Conservation (phyloP, 2,329 filamentous ascomycete genomes). For the Trematosphaeria pertusa region DNA sequence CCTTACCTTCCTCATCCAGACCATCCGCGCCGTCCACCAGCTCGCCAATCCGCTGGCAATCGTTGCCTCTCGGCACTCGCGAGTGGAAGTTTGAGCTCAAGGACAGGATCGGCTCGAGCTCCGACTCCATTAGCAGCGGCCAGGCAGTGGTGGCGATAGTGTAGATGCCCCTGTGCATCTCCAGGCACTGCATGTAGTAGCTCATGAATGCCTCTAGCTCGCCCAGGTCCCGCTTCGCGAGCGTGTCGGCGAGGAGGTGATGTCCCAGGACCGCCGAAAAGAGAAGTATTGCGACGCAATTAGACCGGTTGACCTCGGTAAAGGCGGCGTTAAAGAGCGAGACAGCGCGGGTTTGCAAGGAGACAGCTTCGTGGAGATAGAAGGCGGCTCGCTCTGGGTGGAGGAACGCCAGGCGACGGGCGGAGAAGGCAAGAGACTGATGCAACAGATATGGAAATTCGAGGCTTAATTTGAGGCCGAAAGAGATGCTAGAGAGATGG, state of each 20-base stretch:
- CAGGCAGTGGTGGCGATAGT: slow-evolving; percentile 27
- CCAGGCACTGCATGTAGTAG: slow-evolving; percentile 38
- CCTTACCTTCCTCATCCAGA: slow-evolving; percentile 23
- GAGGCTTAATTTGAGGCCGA: slow-evolving; percentile 30
- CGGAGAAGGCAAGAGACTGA: slow-evolving; percentile 47
- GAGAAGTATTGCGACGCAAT: slow-evolving; percentile 43
- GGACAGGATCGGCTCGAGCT: slow-evolving; percentile 34
- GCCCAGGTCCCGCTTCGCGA: slow-evolving; percentile 26
- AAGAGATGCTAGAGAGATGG: slow-evolving; percentile 16
- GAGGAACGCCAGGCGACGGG: slow-evolving; percentile 42
- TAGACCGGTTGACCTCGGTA: slow-evolving; percentile 28
- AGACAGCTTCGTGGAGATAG: slow-evolving; percentile 24
- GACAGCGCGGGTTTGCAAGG: slow-evolving; percentile 45
- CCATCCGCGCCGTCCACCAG: slow-evolving; percentile 22
- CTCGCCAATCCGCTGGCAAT: slow-evolving; percentile 25
- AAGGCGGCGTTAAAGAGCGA: slow-evolving; percentile 27
- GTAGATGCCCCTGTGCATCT: slow-evolving; percentile 26
- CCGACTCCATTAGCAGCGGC: slow-evolving; percentile 32
- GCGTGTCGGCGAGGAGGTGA: slow-evolving; percentile 45
- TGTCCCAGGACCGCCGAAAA: slow-evolving; percentile 46
- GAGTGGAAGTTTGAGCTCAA: slow-evolving; percentile 23
- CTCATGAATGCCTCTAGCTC: slow-evolving; percentile 35
- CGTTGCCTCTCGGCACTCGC: slow-evolving; percentile 22
- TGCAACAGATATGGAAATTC: slow-evolving; percentile 46
- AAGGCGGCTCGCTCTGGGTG: slow-evolving; percentile 26